These are phyloP conservation scores for Pneumocystis oryctolagi DNA, from an alignment of 1,139 yeast genomes.

Conservation along the genomic window DNA sequence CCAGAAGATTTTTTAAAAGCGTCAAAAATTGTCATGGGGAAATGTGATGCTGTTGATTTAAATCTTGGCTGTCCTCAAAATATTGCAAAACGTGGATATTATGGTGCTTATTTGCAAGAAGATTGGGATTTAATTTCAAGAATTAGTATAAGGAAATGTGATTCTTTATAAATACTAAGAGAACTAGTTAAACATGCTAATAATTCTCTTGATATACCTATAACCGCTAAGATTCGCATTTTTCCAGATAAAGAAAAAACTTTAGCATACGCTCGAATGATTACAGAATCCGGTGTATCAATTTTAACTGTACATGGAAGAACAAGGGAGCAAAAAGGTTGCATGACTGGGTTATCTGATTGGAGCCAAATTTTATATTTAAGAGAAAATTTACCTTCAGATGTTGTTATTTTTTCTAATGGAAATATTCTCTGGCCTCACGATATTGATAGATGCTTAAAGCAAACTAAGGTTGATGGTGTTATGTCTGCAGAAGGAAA, in stretches of 20 bases:
- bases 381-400: constrained; percentile 63
- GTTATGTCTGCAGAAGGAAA: constrained; percentile 98
- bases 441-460: constrained; percentile 55
- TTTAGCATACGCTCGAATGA: constrained; percentile 75
- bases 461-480: constrained; percentile 59
- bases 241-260: constrained; percentile 77
- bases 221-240: constrained; percentile 88
- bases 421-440: constrained; percentile 81
- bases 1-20: constrained; percentile 72
- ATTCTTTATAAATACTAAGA: constrained; percentile 30
- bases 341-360: constrained; percentile 84
- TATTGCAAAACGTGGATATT: constrained; percentile 84
- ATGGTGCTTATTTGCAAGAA: constrained; percentile 93
- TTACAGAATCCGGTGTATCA: constrained; percentile 90
- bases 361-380: constrained; percentile 68
- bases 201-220: constrained; percentile 38
- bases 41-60: constrained; percentile 90
- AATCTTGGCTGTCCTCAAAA: constrained; percentile 98
- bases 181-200: not conserved
- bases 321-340: constrained; percentile 95
- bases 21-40: constrained; percentile 60
- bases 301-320: constrained; percentile 90
- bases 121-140: constrained; percentile 77
- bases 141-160: constrained; percentile 56
- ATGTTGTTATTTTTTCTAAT: constrained; percentile 81